Percentiles rank a stretch among this genome's conserved stretches.
Conservation (phyloP, 83 land plant genomes). For the Picea abies region DNA sequence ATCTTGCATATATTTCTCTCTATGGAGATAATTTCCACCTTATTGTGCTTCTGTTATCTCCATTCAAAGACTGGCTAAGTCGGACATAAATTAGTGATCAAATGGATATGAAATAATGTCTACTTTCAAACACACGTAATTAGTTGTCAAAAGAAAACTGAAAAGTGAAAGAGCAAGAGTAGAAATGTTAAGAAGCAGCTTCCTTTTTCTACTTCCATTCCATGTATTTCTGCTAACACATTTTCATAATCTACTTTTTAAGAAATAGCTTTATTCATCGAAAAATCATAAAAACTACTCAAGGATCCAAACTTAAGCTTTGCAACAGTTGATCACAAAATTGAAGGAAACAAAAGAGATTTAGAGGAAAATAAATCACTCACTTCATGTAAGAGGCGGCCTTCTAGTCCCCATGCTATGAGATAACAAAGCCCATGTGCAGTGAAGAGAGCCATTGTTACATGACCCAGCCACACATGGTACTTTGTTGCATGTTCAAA, state of each 20-base stretch:
- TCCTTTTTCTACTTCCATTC: neutral
- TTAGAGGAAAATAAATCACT: conserved; percentile 16
- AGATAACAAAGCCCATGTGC: conserved; percentile 60
- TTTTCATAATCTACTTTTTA: neutral
- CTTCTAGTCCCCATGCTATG: conserved; percentile 53
- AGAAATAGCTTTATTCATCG: neutral
- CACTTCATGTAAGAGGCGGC: conserved; percentile 46
- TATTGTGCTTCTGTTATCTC: neutral
- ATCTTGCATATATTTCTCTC: neutral
- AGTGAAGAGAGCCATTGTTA: conserved; percentile 79
- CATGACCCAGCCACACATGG: conserved; percentile 97
- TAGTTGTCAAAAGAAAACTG: neutral
- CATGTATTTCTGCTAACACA: neutral
- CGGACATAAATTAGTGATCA: neutral
- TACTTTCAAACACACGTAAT: too few relatives aligned
- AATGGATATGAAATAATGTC: neutral
- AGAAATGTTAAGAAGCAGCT: neutral
- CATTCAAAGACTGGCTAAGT: neutral
- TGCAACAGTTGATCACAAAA: neutral
- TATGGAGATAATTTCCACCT: neutral
- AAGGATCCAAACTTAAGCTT: neutral
- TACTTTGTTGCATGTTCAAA: conserved; percentile 94
- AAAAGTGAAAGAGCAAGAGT: neutral
- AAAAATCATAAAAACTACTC: neutral
- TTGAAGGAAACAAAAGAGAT: neutral